phyloP scores from a whole-genome alignment of 352 stramenopile genomes.

The Thalassiosira livingstoniorum region DNA sequence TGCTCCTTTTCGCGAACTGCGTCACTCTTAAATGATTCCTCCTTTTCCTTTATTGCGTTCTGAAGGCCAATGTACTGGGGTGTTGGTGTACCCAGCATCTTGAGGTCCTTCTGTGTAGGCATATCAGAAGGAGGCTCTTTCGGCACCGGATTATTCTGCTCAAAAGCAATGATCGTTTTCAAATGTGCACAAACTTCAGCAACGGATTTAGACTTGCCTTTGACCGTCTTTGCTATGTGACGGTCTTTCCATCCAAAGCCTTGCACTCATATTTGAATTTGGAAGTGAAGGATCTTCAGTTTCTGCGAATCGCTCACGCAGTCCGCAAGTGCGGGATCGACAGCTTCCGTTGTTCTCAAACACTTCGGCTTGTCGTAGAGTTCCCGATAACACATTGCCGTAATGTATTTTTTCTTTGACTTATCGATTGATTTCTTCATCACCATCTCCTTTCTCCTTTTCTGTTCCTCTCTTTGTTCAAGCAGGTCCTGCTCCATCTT shows the following conservation, averaged over 20 bases:
- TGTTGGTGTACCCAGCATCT: neutral
- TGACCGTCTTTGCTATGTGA: conserved; percentile 16
- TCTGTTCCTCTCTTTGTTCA: conserved; percentile 17
- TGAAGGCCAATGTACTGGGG: neutral
- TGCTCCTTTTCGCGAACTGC: neutral
- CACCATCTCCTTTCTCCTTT: conserved; percentile 32
- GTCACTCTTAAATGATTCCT: neutral
- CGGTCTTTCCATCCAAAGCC: conserved; percentile 48
- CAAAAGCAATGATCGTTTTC: neutral
- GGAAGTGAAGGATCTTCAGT: conserved; percentile 7
- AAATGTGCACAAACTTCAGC: neutral
- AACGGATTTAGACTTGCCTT: neutral
- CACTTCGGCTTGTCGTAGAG: conserved; percentile 39
- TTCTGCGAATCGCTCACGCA: conserved; percentile 10
- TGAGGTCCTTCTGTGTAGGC: neutral
- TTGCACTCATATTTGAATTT: conserved; percentile 22
- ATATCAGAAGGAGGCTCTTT: neutral
- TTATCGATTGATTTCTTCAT: conserved; percentile 22
- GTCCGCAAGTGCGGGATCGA: neutral
- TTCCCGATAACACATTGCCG: conserved; percentile 32
- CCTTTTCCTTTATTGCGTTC: neutral
- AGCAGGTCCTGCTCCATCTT: conserved; percentile 11
- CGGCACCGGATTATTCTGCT: neutral
- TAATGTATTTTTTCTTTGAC: conserved; percentile 32
- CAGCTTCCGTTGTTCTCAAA: conserved; percentile 8